Conservation (phyloP, 2,329 filamentous ascomycete genomes). For the Chrysoporthe puriensis region DNA sequence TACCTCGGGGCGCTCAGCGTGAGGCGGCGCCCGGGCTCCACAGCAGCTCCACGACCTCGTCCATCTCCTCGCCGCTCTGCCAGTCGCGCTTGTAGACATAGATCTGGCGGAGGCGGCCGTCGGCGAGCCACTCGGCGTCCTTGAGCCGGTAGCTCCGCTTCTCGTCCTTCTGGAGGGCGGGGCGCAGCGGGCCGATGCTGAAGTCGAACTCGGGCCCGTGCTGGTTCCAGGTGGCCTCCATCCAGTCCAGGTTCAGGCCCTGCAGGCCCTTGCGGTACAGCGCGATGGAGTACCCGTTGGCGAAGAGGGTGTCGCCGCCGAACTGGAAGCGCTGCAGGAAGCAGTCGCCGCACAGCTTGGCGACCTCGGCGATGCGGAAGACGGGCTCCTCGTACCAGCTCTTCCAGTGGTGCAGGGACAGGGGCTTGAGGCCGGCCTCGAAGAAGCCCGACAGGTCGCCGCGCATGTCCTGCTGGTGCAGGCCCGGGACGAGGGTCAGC, state of each 20-base stretch:
- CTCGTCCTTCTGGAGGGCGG: constrained; percentile 38
- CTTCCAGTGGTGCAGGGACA: constrained; percentile 68
- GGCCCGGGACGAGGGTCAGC: constrained; percentile 57
- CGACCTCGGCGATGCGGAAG: constrained; percentile 52
- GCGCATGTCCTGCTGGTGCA: constrained; percentile 61
- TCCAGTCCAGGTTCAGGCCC: constrained; percentile 41
- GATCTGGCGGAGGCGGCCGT: constrained; percentile 55
- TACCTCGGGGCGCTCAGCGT: neutral
- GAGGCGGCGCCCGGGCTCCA: constrained; percentile 40
- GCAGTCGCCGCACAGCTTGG: constrained; percentile 60
- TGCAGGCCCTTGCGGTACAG: constrained; percentile 48
- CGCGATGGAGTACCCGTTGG: constrained; percentile 63
- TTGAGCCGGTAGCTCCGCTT: constrained; percentile 58
- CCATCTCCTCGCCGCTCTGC: constrained; percentile 43
- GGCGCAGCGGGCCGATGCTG: constrained; percentile 56
- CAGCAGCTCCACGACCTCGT: constrained; percentile 53
- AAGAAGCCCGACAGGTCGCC: constrained; percentile 63
- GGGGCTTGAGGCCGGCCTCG: constrained; percentile 56
- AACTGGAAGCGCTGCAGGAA: constrained; percentile 60
- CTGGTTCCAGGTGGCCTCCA: constrained; percentile 59
- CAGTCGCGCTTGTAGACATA: constrained; percentile 52
- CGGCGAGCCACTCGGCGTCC: constrained; percentile 44
- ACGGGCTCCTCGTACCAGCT: constrained; percentile 60
- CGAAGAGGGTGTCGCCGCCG: constrained; percentile 51
- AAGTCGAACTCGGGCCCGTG: constrained; percentile 53